Evolutionary conservation across 2,329 filamentous ascomycete species (phyloP).

Genomic region (Aspergillus hortae): DNA sequence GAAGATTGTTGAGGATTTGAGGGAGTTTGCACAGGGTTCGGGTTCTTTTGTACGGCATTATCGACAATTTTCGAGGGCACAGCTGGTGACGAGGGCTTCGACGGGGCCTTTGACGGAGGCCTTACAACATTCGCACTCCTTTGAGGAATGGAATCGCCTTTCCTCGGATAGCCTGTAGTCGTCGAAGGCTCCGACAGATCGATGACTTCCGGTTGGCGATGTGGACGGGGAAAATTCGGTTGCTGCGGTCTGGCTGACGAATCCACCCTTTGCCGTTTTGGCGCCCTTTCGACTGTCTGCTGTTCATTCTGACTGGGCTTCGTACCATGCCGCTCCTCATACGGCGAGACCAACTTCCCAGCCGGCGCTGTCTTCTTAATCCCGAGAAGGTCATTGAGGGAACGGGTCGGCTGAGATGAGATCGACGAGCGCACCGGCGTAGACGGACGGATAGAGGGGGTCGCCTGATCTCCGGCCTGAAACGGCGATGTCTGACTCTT

Average conservation of each 20-base stretch:
- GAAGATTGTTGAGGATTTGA: too few relatives aligned
- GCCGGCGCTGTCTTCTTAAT: constrained; percentile 58
- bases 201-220: constrained; percentile 14
- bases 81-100: too few relatives aligned
- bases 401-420: constrained; percentile 48
- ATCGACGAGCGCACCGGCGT: constrained; percentile 20
- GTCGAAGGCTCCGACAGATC: constrained; percentile 18
- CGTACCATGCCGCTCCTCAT: constrained; percentile 44
- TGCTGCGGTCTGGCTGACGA: constrained; percentile 11
- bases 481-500: constrained; percentile 38
- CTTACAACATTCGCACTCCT: not conserved
- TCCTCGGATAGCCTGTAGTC: not conserved
- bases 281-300: constrained; percentile 20
- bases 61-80: too few relatives aligned
- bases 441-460: constrained; percentile 43
- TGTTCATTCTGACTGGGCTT: constrained; percentile 7
- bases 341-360: constrained; percentile 66
- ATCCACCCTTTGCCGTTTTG: constrained; percentile 32
- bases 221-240: constrained; percentile 5
- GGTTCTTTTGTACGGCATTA: too few relatives aligned
- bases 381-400: constrained; percentile 62
- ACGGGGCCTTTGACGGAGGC: too few relatives aligned
- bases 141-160: not conserved
- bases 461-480: constrained; percentile 28
- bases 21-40: too few relatives aligned